These are phyloP conservation scores for Gossypium davidsonii DNA, from an alignment of 441 rosid species.

Conservation along the genomic window DNA sequence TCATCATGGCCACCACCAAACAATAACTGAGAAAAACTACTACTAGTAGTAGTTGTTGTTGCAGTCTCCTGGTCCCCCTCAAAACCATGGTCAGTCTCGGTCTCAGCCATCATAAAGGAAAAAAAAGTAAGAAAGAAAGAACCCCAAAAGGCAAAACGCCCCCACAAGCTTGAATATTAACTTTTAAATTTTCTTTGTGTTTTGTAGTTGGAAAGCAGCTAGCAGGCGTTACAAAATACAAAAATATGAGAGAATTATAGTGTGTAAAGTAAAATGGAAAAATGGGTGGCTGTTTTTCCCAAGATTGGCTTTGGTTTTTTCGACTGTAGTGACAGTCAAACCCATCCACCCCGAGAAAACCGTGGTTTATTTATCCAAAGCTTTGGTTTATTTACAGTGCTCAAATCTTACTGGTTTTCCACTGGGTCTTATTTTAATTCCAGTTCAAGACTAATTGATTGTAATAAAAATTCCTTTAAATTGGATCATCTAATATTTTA, in stretches of 20 bases:
- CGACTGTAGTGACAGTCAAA: conserved; percentile 50
- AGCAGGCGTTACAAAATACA: conserved; percentile 14
- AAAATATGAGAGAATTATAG: not conserved
- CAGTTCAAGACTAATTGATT: too few species aligned
- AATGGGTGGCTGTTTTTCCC: conserved; percentile 8
- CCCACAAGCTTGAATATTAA: not conserved
- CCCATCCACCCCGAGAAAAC: conserved; percentile 77
- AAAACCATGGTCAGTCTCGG: conserved; percentile 23
- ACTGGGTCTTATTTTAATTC: too few species aligned
- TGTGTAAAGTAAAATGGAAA: too few species aligned
- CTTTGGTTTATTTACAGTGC: conserved; percentile 17
- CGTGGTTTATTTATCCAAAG: conserved; percentile 67
- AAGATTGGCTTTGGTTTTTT: conserved; percentile 23
- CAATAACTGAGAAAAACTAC: conserved; percentile 59
- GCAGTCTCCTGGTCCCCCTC: conserved; percentile 30
- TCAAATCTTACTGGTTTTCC: too few species aligned
- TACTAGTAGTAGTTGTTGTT: not conserved
- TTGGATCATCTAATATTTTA: too few species aligned
- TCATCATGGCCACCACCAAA: conserved; percentile 35
- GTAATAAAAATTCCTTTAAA: too few species aligned
- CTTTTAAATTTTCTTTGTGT: not conserved
- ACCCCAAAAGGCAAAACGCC: conserved; percentile 12
- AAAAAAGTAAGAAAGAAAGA: not conserved
- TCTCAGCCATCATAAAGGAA: conserved; percentile 34
- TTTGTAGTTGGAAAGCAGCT: not conserved